phyloP scores from a whole-genome alignment of 306 rosid genomes.

The Crotalaria pallida region DNA sequence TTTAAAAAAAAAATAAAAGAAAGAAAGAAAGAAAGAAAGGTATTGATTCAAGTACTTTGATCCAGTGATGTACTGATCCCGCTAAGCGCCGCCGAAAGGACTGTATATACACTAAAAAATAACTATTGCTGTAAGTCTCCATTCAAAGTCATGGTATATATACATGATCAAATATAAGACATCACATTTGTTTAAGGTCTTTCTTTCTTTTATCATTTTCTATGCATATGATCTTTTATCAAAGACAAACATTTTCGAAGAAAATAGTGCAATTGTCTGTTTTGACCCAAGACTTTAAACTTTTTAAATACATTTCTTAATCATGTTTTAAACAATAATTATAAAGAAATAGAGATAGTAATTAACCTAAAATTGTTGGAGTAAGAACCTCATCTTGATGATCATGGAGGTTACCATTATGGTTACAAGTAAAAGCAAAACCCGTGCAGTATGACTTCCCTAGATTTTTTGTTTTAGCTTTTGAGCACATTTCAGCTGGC shows the following conservation, averaged over 20 bases:
- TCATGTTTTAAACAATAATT: too few species aligned
- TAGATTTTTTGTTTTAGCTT: conserved; percentile 40
- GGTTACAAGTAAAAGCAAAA: conserved; percentile 43
- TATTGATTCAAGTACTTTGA: conserved; percentile 29
- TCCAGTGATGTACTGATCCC: conserved; percentile 61
- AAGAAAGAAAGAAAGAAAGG: not conserved
- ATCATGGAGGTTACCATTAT: conserved; percentile 71
- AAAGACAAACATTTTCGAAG: too few species aligned
- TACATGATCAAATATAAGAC: not conserved
- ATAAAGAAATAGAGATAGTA: not conserved
- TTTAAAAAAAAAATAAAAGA: too few species aligned
- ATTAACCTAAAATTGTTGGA: conserved; percentile 67
- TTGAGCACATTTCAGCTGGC: conserved; percentile 32
- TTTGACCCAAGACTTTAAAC: too few species aligned
- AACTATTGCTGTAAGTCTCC: not conserved
- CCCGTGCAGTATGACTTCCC: conserved; percentile 25
- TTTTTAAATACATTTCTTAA: too few species aligned
- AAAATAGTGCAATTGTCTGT: too few species aligned
- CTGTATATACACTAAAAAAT: conserved; percentile 20
- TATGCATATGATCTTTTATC: too few species aligned
- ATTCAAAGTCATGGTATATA: not conserved
- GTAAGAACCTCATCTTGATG: conserved; percentile 78
- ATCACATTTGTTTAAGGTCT: too few species aligned
- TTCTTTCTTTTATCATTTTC: too few species aligned
- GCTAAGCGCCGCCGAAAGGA: conserved; percentile 73